Evolutionary conservation across 2,329 filamentous ascomycete species (phyloP), one percentile per base, ranked within the genome.

Genomic region (Alternaria gansuensis): DNA sequence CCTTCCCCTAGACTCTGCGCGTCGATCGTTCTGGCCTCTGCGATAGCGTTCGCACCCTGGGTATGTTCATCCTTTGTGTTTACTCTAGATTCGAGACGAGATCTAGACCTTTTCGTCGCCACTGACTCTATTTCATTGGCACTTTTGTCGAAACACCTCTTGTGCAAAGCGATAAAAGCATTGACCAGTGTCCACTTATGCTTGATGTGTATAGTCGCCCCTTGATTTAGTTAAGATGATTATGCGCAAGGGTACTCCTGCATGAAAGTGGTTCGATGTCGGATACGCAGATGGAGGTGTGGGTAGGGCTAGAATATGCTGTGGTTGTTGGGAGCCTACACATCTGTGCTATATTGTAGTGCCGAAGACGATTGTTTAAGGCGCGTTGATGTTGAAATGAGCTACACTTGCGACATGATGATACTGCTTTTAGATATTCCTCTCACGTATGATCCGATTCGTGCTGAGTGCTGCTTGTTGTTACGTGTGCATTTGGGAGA

Each of bases 201-300:
- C 9, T 23, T 6, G 11, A n/a, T 10, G 11, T 31, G n/a, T 7
- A 17, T 8, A 14, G 10, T 13, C 1, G 10, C 3, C 11, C 28
- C 43, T 11, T 46, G 23, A 9, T 28, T 33, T 21, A 17, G 5
- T 23, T 7, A 5, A 5, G 21, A 46, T 14, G 5, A 24, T 46
- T 10, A 2, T 33, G 26, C 11, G 5, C 17, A 46, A 11, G 43
- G 43, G 17, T 13, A 3, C 17, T 9, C 3, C 29, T 46, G 28
- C 10, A 17, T 33, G 29, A 31, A 48, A 44, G 46, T 46, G 21
- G 39, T 45, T 48, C 21, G 43, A 48, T 56, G 34, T 51, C 28
- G 29, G 31, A 55, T 46, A 33, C 26, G 24, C 49, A 64, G 36
- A 62, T 60, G 54, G 26, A 23, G 39, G 36, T 48, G 43, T 51